A percentile compares a stretch with the other conserved stretches of the same genome.
These are phyloP conservation scores for Thymus mandschuricus DNA, from an alignment of 257 asterid genomes.

Conservation along the genomic window DNA sequence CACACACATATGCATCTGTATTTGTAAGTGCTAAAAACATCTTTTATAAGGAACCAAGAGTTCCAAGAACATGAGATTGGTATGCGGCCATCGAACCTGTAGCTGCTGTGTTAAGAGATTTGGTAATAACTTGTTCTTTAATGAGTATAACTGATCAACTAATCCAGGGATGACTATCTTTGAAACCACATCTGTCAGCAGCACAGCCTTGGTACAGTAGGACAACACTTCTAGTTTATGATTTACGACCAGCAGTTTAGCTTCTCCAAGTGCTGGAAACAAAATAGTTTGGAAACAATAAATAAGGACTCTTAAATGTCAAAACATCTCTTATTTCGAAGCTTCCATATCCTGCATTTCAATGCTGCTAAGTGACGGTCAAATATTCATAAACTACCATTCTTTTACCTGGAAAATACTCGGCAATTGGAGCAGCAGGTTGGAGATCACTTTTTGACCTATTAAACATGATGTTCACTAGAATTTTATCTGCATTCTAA, in stretches of 20 bases:
- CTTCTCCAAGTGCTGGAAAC: constrained; percentile 67
- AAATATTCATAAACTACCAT: background rate
- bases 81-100: constrained; percentile 52
- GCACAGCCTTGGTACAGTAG: constrained; percentile 71
- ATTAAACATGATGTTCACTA: constrained; percentile 73
- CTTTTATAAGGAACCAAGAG: constrained; percentile 5
- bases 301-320: constrained; percentile 22
- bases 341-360: constrained; percentile 11
- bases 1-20: background rate
- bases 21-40: background rate
- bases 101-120: constrained; percentile 61
- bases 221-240: constrained; percentile 79
- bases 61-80: constrained; percentile 27
- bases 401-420: constrained; percentile 81
- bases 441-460: constrained; percentile 60
- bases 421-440: constrained; percentile 78
- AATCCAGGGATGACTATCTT: constrained; percentile 84
- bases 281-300: constrained; percentile 23
- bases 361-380: constrained; percentile 7
- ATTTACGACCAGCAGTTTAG: constrained; percentile 65
- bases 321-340: constrained; percentile 13
- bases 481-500: constrained; percentile 84
- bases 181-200: constrained; percentile 55
- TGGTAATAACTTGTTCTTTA: constrained; percentile 64
- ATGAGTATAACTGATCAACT: constrained; percentile 68